Conservation (phyloP, 1,139 yeast species). For the Taiozyma sp. region DNA sequence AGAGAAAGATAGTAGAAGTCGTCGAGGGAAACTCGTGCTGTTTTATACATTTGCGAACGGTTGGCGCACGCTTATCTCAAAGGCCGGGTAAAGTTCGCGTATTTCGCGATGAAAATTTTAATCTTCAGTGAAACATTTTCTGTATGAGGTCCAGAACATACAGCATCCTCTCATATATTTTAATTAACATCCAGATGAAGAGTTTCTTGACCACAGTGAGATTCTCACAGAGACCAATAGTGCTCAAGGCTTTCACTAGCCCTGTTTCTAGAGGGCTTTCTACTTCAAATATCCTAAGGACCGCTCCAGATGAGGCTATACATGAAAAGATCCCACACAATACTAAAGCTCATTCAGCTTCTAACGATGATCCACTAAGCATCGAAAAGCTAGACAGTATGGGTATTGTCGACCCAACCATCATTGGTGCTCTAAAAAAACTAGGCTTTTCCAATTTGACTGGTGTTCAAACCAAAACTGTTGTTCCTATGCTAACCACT, state of each 20-base stretch:
- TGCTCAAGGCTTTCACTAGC: background rate
- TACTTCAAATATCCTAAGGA: background rate
- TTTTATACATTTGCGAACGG: background rate
- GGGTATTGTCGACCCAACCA: constrained; percentile 12
- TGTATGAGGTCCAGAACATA: background rate
- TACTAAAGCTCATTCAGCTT: background rate
- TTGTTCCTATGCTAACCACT: constrained; percentile 56
- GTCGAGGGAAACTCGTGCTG: background rate
- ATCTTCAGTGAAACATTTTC: background rate
- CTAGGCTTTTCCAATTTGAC: constrained; percentile 52
- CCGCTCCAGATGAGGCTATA: constrained; percentile 1
- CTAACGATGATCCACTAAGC: constrained; percentile 12
- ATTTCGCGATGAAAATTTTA: background rate
- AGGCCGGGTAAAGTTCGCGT: background rate
- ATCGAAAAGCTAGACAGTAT: constrained; percentile 15
- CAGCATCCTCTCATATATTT: background rate
- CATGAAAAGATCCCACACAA: background rate
- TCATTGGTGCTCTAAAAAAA: constrained; percentile 31
- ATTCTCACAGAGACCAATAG: background rate
- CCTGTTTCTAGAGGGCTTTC: background rate
- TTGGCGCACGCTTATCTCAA: background rate
- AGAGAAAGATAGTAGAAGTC: too few relatives aligned
- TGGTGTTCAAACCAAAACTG: constrained; percentile 71
- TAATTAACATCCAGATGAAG: background rate
- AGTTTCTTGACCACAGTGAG: background rate